These are phyloP conservation scores for Ceriops zippeliana DNA, from an alignment of 345 rosid species.

Conservation along the genomic window DNA sequence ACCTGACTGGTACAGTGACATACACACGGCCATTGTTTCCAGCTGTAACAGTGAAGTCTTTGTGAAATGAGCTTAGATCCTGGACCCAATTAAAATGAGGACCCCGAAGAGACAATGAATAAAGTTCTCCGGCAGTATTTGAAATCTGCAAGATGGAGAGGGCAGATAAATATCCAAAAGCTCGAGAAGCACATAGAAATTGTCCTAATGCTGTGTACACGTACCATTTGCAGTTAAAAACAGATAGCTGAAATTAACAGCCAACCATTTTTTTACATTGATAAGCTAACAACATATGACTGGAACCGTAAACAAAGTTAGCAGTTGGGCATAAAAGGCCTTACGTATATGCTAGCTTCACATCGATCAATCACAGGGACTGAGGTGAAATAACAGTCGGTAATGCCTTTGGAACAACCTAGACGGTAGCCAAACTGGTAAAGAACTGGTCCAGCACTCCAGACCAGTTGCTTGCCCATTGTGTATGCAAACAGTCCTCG, in stretches of 20 bases:
- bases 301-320: neutral
- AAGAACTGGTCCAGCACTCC: slow-evolving; percentile 75
- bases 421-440: slow-evolving; percentile 53
- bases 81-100: slow-evolving; percentile 67
- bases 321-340: slow-evolving; percentile 14
- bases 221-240: too few relatives aligned
- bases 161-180: neutral
- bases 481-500: slow-evolving; percentile 61
- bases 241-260: too few relatives aligned
- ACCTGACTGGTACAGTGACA: slow-evolving; percentile 46
- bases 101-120: slow-evolving; percentile 64
- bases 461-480: slow-evolving; percentile 40
- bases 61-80: slow-evolving; percentile 63
- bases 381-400: slow-evolving; percentile 62
- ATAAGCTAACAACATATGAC: neutral
- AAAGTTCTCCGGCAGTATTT: slow-evolving; percentile 69
- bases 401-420: slow-evolving; percentile 58
- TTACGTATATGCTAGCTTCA: slow-evolving; percentile 73
- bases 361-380: slow-evolving; percentile 68
- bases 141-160: slow-evolving; percentile 49
- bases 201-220: too few relatives aligned
- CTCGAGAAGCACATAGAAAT: neutral
- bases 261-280: neutral
- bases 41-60: slow-evolving; percentile 50
- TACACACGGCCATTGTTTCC: slow-evolving; percentile 77